phyloP scores from a whole-genome alignment of 352 stramenopile genomes.

The Pythium angustatum region DNA sequence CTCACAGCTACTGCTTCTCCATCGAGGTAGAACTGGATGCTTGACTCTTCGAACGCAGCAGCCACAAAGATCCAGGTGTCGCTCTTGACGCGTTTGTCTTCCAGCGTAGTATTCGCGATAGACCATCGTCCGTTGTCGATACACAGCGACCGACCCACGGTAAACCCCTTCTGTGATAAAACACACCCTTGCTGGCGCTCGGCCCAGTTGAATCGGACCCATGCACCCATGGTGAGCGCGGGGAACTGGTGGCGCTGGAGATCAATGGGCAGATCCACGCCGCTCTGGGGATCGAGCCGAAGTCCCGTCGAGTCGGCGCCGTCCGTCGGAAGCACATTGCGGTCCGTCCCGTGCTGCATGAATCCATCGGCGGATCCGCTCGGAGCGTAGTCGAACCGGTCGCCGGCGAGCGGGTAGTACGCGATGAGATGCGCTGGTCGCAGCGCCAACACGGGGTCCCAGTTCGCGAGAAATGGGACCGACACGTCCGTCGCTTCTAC shows the following conservation, averaged over 20 bases:
- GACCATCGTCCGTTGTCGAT: slow-evolving; percentile 37
- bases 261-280: slow-evolving; percentile 39
- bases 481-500: not conserved
- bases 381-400: slow-evolving; percentile 45
- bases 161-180: slow-evolving; percentile 46
- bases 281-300: slow-evolving; percentile 25
- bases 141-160: slow-evolving; percentile 41
- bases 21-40: slow-evolving; percentile 27
- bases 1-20: slow-evolving; percentile 8
- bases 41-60: slow-evolving; percentile 35
- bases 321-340: not conserved
- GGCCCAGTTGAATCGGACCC: slow-evolving; percentile 35
- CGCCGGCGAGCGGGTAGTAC: slow-evolving; percentile 43
- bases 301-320: slow-evolving; percentile 5
- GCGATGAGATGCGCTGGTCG: slow-evolving; percentile 42
- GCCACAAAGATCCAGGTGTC: slow-evolving; percentile 47
- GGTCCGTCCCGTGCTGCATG: slow-evolving; percentile 35
- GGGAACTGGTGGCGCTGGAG: slow-evolving; percentile 29
- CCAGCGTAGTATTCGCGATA: slow-evolving; percentile 17
- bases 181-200: slow-evolving; percentile 33
- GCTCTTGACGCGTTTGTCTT: slow-evolving; percentile 2
- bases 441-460: slow-evolving; percentile 35
- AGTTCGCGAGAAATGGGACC: not conserved
- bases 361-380: slow-evolving; percentile 35
- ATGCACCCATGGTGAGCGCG: slow-evolving; percentile 43